phyloP scores from a whole-genome alignment of 106 monocot species.

The Vanilla planifolia region DNA sequence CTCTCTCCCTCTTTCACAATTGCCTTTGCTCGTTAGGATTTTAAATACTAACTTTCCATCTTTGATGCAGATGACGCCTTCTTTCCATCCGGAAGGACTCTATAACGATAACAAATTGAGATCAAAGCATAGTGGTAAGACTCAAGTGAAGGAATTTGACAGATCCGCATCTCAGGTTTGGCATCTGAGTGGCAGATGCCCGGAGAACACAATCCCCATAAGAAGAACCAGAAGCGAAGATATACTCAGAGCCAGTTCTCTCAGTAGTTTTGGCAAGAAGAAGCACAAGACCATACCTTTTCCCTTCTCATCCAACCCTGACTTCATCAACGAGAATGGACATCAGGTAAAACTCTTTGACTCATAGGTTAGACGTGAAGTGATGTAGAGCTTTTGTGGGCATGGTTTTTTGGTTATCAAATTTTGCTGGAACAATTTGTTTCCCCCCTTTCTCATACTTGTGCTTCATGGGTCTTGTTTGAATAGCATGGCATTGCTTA shows the following conservation, averaged over 20 bases:
- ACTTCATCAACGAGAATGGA: constrained; percentile 59
- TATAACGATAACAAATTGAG: constrained; percentile 39
- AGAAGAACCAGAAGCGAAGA: constrained; percentile 77
- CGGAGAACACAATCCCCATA: constrained; percentile 80
- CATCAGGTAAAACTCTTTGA: constrained; percentile 56
- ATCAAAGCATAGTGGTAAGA: constrained; percentile 2
- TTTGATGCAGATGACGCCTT: constrained; percentile 60
- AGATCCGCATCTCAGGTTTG: constrained; percentile 64
- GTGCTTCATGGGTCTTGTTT: constrained; percentile 20
- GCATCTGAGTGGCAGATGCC: constrained; percentile 74
- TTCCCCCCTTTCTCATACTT: constrained; percentile 5
- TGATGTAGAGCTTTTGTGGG: background rate
- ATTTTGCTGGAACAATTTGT: background rate
- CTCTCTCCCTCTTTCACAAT: background rate
- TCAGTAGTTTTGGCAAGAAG: constrained; percentile 76
- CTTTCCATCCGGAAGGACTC: constrained; percentile 58
- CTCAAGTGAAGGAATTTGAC: constrained; percentile 17
- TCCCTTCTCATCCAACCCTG: constrained; percentile 55
- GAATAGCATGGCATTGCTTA: constrained; percentile 91
- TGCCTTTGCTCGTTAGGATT: background rate
- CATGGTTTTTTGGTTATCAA: background rate
- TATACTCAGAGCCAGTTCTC: constrained; percentile 58
- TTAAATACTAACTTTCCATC: background rate
- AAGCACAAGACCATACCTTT: constrained; percentile 37
- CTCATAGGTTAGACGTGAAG: too few species aligned